Conservation (phyloP, 345 rosid species). For the Fremontodendron californicum region DNA sequence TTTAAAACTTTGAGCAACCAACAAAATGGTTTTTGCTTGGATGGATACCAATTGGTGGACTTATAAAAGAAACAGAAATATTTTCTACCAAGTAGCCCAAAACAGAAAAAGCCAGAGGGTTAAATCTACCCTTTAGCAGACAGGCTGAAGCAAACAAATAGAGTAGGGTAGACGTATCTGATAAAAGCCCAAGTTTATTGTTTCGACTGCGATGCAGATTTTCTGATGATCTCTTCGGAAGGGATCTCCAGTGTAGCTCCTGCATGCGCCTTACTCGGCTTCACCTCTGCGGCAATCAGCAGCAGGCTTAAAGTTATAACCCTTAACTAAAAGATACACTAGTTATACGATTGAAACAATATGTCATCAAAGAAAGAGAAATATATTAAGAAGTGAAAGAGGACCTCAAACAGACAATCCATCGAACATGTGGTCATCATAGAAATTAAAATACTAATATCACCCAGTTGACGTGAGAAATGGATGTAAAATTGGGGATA, state of each 20-base stretch:
- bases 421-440: constrained; percentile 34
- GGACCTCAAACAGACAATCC: constrained; percentile 18
- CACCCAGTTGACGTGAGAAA: too few species aligned
- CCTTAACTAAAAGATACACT: too few species aligned
- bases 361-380: background rate
- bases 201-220: constrained; percentile 30
- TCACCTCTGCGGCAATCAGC: constrained; percentile 53
- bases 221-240: constrained; percentile 59
- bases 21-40: background rate
- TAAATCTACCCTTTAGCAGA: background rate
- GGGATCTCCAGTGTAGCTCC: constrained; percentile 88
- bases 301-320: background rate
- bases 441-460: too few species aligned
- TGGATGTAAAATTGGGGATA: background rate
- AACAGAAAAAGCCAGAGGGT: background rate
- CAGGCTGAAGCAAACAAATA: background rate
- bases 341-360: too few species aligned
- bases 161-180: background rate
- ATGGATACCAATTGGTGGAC: background rate
- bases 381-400: background rate
- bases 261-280: constrained; percentile 67
- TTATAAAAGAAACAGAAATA: background rate
- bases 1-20: background rate
- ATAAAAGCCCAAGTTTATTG: background rate
- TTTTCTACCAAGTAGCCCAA: background rate